Conservation (phyloP, 768 basidiomycete species). For the Xanthoconium purpureum region DNA sequence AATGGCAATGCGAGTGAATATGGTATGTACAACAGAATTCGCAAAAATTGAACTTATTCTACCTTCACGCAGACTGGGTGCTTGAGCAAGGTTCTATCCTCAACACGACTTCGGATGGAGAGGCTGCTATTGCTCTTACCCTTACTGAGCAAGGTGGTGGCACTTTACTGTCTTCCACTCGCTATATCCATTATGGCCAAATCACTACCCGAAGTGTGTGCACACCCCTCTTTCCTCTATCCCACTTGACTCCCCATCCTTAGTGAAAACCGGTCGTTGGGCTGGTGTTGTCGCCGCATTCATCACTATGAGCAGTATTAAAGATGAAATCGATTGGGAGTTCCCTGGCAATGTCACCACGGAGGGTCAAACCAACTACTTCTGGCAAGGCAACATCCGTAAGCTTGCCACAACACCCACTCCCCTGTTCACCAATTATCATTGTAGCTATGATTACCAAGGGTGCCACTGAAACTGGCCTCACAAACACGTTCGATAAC, state of each 20-base stretch:
- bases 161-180: constrained; percentile 73
- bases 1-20: constrained; percentile 73
- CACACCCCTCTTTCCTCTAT: neutral
- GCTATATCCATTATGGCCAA: constrained; percentile 78
- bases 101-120: constrained; percentile 55
- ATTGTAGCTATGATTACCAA: constrained; percentile 43
- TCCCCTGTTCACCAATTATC: neutral
- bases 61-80: constrained; percentile 55
- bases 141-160: constrained; percentile 73
- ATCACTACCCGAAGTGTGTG: constrained; percentile 59
- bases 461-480: constrained; percentile 45
- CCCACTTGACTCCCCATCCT: neutral
- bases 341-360: constrained; percentile 64
- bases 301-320: constrained; percentile 81
- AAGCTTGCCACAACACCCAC: constrained; percentile 24
- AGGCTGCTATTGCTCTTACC: constrained; percentile 61
- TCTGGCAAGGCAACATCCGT: constrained; percentile 75
- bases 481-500: constrained; percentile 63
- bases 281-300: constrained; percentile 80
- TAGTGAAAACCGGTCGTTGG: constrained; percentile 81
- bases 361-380: constrained; percentile 74
- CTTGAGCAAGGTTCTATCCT: constrained; percentile 65
- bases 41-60: neutral
- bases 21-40: constrained; percentile 37
- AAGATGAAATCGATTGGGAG: constrained; percentile 89